phyloP scores from a whole-genome alignment of 192 early-diverging fungal species.

The Radiomyces spectabilis region DNA sequence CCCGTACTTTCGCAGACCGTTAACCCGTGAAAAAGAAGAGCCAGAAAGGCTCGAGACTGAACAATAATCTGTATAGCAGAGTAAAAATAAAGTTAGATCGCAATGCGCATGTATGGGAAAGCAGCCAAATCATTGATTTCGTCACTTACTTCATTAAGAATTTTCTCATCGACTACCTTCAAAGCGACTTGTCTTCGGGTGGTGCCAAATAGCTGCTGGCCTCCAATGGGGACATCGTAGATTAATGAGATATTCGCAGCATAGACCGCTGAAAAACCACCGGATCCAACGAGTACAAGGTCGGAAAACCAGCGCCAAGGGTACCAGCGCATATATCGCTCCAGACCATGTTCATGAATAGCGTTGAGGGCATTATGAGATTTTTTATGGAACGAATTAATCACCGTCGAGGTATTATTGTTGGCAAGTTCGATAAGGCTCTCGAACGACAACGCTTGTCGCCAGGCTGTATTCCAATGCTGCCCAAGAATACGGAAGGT shows the following conservation, averaged over 20 bases:
- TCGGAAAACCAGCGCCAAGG: conserved; percentile 19
- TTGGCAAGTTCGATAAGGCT: conserved; percentile 6
- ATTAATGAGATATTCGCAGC: conserved; percentile 9
- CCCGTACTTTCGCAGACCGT: conserved; percentile 23
- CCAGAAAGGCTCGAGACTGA: conserved; percentile 22
- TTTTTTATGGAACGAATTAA: conserved; percentile 14
- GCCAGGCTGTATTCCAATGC: conserved; percentile 25
- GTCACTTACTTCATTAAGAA: conserved; percentile 16
- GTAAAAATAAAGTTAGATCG: neutral
- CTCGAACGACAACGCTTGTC: conserved; percentile 19
- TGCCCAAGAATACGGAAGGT: neutral
- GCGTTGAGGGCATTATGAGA: conserved; percentile 3
- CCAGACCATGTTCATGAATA: conserved; percentile 15
- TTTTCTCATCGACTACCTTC: conserved; percentile 25
- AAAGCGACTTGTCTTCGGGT: conserved; percentile 7
- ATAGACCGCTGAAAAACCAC: conserved; percentile 22
- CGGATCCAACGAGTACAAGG: conserved; percentile 18
- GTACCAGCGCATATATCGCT: conserved; percentile 23
- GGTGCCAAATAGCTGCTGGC: neutral
- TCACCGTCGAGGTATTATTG: neutral
- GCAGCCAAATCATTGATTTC: neutral
- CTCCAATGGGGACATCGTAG: conserved; percentile 8
- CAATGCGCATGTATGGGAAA: too few relatives aligned
- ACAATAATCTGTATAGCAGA: conserved; percentile 15
- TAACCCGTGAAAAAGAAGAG: conserved; percentile 19